Conservation (phyloP, 1,284 basidiomycete species). For the Anthracocystis panici-leucophaei region DNA sequence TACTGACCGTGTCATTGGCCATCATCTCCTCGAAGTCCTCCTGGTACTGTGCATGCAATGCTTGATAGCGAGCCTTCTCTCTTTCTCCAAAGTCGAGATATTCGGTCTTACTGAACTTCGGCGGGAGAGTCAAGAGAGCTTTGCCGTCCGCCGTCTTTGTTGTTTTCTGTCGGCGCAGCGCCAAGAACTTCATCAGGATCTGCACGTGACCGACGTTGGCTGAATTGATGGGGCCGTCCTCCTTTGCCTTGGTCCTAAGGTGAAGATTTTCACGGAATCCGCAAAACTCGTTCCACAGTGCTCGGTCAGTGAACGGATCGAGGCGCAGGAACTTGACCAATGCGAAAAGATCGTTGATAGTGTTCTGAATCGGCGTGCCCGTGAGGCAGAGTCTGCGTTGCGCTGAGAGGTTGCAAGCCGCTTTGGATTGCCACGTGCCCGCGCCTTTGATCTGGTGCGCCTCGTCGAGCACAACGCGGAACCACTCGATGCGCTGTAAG, state of each 20-base stretch:
- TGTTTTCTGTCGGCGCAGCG: conserved; percentile 95
- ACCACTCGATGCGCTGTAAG: conserved; percentile 97
- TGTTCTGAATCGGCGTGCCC: conserved; percentile 98
- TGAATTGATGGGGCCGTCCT: conserved; percentile 74
- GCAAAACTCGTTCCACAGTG: conserved; percentile 91
- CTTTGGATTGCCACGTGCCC: conserved; percentile 89
- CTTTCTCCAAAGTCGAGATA: conserved; percentile 84
- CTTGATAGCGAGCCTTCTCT: conserved; percentile 88
- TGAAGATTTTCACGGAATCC: conserved; percentile 83
- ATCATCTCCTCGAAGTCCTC: conserved; percentile 88
- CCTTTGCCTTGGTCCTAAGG: conserved; percentile 38
- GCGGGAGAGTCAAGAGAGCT: conserved; percentile 83
- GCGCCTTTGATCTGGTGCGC: conserved; percentile 94
- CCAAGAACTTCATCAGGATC: conserved; percentile 96
- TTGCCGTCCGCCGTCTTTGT: conserved; percentile 83
- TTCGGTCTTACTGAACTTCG: conserved; percentile 85
- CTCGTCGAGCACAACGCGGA: conserved; percentile 95
- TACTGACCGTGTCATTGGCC: conserved; percentile 87
- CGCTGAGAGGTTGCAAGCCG: conserved; percentile 92
- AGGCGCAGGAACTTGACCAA: conserved; percentile 95
- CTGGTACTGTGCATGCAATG: conserved; percentile 87
- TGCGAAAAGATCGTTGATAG: conserved; percentile 96
- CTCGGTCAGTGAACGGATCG: conserved; percentile 91
- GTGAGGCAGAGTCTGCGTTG: conserved; percentile 93
- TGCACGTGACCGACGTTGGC: conserved; percentile 92